Evolutionary conservation across 257 asterid species (phyloP), one percentile per base, ranked within the genome.

Genomic region (Forsythia viridissima): DNA sequence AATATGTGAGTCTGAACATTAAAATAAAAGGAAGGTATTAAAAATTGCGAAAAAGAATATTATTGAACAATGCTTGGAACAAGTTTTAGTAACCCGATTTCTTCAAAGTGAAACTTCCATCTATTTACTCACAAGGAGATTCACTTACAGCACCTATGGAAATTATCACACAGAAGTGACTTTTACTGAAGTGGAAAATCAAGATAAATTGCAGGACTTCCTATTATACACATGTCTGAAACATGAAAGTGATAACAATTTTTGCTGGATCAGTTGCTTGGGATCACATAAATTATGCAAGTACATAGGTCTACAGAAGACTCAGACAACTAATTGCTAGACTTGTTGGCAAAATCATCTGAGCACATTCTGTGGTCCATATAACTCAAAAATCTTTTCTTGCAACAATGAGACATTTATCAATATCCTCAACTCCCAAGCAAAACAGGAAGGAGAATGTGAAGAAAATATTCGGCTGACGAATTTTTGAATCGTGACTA

Each of bases 1-100:
- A 72, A 57, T 57, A 34, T 63, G n/a, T 20, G 13, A 7, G 36
- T 20, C 67, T 80, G 79, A 71, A 76, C 76, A 57, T 75, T 55
- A 74, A 40, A 42, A 44, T n/a, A 61, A 24, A 18, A 43, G 76
- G 46, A 15, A 21, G 21, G 11, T 73, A 12, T 15, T 55, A 71
- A 65, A 30, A 46, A 67, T 40, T 24, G 20, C 61, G 72, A 66
- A 65, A 15, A 69, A 55, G 36, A 68, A 38, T 18, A 74, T 20
- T 30, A 57, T 63, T 70, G 52, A 76, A 69, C 9, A 39, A 66
- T 44, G 72, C 65, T 57, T 37, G 74, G 20, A 78, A 66, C 40
- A 38, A 8, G 51, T 11, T 65, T 20, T 68, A 61, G 15, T 18
- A 40, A 55, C 24, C 3, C 21, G 16, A 55, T 70, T 69, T 77